Evolutionary conservation across 2,329 filamentous ascomycete genomes (phyloP).

Genomic region (Colletotrichum phormii): DNA sequence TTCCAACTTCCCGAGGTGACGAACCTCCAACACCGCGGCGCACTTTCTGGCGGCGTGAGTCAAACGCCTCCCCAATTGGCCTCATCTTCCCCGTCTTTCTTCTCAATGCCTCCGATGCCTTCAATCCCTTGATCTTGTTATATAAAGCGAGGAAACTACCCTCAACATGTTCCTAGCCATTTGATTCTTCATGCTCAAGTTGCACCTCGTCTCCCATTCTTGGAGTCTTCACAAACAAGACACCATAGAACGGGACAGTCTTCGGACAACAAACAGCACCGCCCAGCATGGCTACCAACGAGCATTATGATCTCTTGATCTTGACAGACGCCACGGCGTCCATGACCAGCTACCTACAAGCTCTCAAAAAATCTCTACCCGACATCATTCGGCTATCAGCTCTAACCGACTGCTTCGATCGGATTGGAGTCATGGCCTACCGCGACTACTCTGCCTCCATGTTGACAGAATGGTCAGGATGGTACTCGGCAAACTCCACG

Average conservation of each 20-base stretch:
- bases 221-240: background rate
- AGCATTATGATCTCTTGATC: slow-evolving; percentile 57
- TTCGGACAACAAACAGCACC: background rate
- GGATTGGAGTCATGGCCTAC: slow-evolving; percentile 62
- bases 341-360: slow-evolving; percentile 55
- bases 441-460: slow-evolving; percentile 55
- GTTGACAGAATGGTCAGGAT: slow-evolving; percentile 60
- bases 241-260: background rate
- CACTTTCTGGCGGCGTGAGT: background rate
- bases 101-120: background rate
- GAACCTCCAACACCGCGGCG: background rate
- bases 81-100: background rate
- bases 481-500: slow-evolving; percentile 45
- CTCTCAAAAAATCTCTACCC: slow-evolving; percentile 59
- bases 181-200: background rate
- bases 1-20: background rate
- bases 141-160: background rate
- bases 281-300: slow-evolving; percentile 8
- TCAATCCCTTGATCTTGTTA: background rate
- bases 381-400: slow-evolving; percentile 62
- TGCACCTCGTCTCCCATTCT: background rate
- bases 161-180: background rate
- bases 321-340: slow-evolving; percentile 59
- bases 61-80: slow-evolving; percentile 3
- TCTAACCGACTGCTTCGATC: slow-evolving; percentile 60